phyloP scores from a whole-genome alignment of 2,329 filamentous ascomycete species.

The Nannizziopsis arthrosporioides region DNA sequence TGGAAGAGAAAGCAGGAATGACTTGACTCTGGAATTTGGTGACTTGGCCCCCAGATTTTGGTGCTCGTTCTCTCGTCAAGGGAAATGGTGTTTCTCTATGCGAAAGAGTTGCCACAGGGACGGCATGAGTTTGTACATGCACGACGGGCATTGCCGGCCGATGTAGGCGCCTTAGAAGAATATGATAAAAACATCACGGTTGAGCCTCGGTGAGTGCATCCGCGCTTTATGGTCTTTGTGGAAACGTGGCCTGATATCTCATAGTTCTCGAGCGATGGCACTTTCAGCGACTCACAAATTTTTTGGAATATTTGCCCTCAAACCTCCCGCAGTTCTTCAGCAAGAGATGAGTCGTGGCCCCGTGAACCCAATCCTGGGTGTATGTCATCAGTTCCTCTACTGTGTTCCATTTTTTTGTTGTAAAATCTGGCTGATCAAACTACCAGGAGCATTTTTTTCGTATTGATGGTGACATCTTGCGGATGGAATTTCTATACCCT shows the following conservation, averaged over 20 bases:
- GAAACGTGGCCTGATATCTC: conserved; percentile 6
- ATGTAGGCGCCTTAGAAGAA: conserved; percentile 42
- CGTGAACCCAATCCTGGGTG: conserved; percentile 50
- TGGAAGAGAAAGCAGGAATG: conserved; percentile 10
- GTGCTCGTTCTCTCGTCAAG: conserved; percentile 63
- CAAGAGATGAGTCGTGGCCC: conserved; percentile 38
- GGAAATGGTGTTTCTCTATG: conserved; percentile 65
- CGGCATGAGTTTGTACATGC: conserved; percentile 50
- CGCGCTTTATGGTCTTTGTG: not conserved
- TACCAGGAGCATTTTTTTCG: conserved; percentile 37
- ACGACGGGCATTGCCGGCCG: conserved; percentile 48
- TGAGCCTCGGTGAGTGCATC: conserved; percentile 54
- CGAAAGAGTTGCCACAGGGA: conserved; percentile 37
- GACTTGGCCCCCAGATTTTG: conserved; percentile 65
- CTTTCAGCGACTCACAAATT: conserved; percentile 58
- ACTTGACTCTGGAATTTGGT: conserved; percentile 13
- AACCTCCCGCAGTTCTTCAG: conserved; percentile 43
- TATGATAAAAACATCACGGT: conserved; percentile 59
- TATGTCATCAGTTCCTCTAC: conserved; percentile 23
- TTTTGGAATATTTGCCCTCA: conserved; percentile 61
- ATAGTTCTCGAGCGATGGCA: conserved; percentile 47
- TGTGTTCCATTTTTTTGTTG: conserved; percentile 12
- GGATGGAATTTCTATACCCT: conserved; percentile 76
- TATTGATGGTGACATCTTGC: conserved; percentile 64
- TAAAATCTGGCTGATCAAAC: conserved; percentile 1